phyloP scores from a whole-genome alignment of 2,329 filamentous ascomycete genomes.

The Zasmidium citrigriseum region DNA sequence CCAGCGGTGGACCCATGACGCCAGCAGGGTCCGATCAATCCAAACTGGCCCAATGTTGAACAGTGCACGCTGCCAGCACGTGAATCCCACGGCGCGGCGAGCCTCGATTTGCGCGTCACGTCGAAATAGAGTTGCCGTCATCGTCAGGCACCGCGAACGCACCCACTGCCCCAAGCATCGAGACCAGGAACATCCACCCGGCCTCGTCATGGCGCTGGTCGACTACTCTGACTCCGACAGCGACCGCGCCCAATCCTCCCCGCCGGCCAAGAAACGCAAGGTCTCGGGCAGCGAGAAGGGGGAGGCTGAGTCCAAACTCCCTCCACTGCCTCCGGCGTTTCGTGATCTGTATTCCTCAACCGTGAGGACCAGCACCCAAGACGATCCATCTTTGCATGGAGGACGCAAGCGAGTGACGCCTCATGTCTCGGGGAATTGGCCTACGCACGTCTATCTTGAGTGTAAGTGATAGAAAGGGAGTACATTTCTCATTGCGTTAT shows the following conservation, averaged over 20 bases:
- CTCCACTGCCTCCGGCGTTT: constrained; percentile 75
- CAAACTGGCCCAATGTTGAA: not conserved
- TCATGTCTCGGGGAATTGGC: constrained; percentile 88
- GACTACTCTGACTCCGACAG: constrained; percentile 62
- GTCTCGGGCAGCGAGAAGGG: constrained; percentile 1
- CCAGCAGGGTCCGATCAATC: not conserved
- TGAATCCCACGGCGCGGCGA: not conserved
- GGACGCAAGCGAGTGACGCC: constrained; percentile 80
- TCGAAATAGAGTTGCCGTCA: not conserved
- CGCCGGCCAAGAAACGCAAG: constrained; percentile 27
- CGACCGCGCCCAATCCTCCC: not conserved
- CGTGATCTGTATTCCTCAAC: constrained; percentile 87
- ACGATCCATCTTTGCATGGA: constrained; percentile 82
- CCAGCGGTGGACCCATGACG: not conserved
- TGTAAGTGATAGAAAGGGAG: constrained; percentile 60
- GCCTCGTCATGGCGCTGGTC: constrained; percentile 61
- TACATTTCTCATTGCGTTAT: constrained; percentile 5
- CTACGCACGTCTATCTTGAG: constrained; percentile 87
- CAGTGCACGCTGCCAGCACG: not conserved
- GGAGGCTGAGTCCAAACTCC: constrained; percentile 17
- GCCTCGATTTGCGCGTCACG: not conserved
- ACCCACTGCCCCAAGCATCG: not conserved
- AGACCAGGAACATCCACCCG: not conserved
- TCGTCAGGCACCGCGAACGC: not conserved
- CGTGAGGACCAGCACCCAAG: constrained; percentile 72